These are phyloP conservation scores for Lactarius evosmus DNA, from an alignment of 768 basidiomycete genomes.

Conservation along the genomic window DNA sequence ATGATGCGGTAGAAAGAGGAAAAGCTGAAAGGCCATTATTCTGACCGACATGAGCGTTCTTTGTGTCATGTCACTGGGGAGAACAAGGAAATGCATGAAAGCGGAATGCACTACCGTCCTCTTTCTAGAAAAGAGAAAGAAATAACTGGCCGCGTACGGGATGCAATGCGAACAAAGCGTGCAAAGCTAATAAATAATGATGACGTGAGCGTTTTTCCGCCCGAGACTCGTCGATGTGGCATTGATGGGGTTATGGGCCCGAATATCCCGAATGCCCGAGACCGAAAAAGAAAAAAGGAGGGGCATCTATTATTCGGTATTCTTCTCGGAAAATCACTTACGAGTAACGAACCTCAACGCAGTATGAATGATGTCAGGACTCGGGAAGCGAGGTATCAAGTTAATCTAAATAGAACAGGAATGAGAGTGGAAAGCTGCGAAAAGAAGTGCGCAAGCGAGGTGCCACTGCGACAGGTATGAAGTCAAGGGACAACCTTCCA, in stretches of 20 bases:
- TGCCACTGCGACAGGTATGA: background rate
- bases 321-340: background rate
- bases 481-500: background rate
- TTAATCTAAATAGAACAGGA: slow-evolving; percentile 2
- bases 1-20: slow-evolving; percentile 1
- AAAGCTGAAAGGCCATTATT: background rate
- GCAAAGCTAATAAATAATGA: slow-evolving; percentile 9
- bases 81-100: slow-evolving; percentile 5
- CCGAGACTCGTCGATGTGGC: background rate
- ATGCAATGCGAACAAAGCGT: slow-evolving; percentile 9
- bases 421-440: no score
- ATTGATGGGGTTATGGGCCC: slow-evolving; percentile 5
- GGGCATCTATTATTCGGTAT: background rate
- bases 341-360: background rate
- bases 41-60: background rate
- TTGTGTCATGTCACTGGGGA: slow-evolving; percentile 13
- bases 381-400: slow-evolving; percentile 2
- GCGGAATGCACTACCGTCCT: background rate
- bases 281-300: slow-evolving; percentile 1
- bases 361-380: slow-evolving; percentile 8
- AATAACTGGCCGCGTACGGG: background rate
- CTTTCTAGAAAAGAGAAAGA: slow-evolving; percentile 11
- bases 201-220: slow-evolving; percentile 16
- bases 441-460: slow-evolving; percentile 5
- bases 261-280: slow-evolving; percentile 6